Base-by-base conservation (phyloP, 768 basidiomycete species). In the Asterophora parasitica region DNA sequence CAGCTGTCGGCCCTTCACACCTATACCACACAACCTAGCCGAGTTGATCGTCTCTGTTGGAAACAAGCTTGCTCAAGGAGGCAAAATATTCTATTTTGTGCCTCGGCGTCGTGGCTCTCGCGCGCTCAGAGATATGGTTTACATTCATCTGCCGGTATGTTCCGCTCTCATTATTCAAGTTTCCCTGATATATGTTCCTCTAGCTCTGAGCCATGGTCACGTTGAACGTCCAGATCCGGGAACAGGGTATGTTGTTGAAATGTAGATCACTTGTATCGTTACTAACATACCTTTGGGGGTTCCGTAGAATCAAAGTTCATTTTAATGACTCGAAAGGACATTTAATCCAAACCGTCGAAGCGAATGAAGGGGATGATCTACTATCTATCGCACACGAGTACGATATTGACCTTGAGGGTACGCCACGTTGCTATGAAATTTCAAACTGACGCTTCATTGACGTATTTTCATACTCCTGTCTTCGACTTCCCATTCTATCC, bases 351-450 rank as follows among this genome's bases (percentile, higher is more conserved):
- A 94, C 87, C 0, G 81, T 96, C 7, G 89, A 97, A 62, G 95
- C 78, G 2, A 93, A 87, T 63, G 92, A 94, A 59, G 96, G 94
- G 9, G 95, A 99, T 61, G 92, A 96, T 61, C 69, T 99, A 31
- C 70, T 99, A 28, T 82, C 83, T 17, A 73, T 99, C 46, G 93
- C 94, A 4, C 93, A 96, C 60, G 94, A 96, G 64, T 82, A 95
- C 61, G 95, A 98, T 58, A 81, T 99, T 46, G 95, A 98, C 62
- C 74, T 97, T 15, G 95, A 98, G 75, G 94, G 94, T 91, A 54
- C 51, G 76, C 20, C 33, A n/a, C 38, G 38, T 39, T 34, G 5
- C 8, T 12, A 16, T 16, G 9, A 27, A 46, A 37, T 16, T 19
- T 12, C 16, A 40, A 27, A 6, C 40, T 47, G 13, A 53, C 30